phyloP scores from a whole-genome alignment of 257 asterid genomes.

The Ehretia macrophylla region DNA sequence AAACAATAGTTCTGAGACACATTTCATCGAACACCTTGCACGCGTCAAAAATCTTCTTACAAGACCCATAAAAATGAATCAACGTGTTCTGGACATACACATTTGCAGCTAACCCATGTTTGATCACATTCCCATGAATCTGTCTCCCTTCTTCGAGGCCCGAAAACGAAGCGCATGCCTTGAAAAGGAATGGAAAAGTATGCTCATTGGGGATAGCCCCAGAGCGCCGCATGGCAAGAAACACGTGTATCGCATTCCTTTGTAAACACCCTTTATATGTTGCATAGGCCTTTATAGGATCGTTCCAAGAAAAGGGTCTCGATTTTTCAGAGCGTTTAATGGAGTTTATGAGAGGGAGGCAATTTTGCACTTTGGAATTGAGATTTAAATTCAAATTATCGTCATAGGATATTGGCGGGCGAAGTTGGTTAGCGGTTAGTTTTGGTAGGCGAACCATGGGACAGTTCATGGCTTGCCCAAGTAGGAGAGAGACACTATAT shows the following conservation, averaged over 20 bases:
- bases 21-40: conserved; percentile 60
- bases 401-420: neutral
- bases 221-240: conserved; percentile 47
- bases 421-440: neutral
- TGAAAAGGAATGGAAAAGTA: conserved; percentile 65
- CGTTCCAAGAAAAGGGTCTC: conserved; percentile 37
- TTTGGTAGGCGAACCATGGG: neutral
- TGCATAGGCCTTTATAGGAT: conserved; percentile 48
- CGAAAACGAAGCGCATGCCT: conserved; percentile 48
- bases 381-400: neutral
- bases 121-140: conserved; percentile 57
- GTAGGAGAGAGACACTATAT: too few relatives aligned
- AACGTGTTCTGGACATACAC: conserved; percentile 64
- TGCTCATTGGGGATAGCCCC: conserved; percentile 48
- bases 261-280: conserved; percentile 23
- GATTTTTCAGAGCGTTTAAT: neutral
- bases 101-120: conserved; percentile 47
- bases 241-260: conserved; percentile 38
- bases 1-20: conserved; percentile 46
- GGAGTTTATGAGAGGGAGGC: too few relatives aligned
- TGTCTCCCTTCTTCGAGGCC: conserved; percentile 55
- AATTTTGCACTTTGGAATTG: neutral
- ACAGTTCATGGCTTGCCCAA: too few relatives aligned
- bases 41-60: conserved; percentile 46
- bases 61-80: conserved; percentile 51